Percentiles rank a stretch among this genome's conserved stretches.
Conservation (phyloP, 2,329 filamentous ascomycete genomes). For the Macrophomina phaseolina region DNA sequence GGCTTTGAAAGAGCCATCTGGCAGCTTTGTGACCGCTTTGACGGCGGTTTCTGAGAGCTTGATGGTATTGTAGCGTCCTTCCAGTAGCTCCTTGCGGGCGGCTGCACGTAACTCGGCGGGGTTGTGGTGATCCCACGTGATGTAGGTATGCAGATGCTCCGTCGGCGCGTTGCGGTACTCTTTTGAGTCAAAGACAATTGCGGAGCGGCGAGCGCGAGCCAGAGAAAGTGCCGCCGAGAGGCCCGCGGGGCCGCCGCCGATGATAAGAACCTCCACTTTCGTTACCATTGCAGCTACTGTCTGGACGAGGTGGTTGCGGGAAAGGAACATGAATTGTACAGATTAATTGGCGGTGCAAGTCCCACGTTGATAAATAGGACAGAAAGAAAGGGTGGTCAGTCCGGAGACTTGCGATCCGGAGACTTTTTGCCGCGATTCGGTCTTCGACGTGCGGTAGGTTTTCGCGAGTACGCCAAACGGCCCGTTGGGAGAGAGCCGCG, state of each 20-base stretch:
- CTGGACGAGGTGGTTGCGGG: too few species aligned
- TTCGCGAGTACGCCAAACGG: too few species aligned
- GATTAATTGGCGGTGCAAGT: too few species aligned
- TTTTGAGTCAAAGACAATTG: constrained; percentile 51
- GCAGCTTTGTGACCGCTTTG: constrained; percentile 32
- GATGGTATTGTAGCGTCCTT: not conserved
- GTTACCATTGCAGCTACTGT: too few species aligned
- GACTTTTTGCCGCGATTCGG: too few species aligned
- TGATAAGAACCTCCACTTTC: constrained; percentile 36
- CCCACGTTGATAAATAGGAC: too few species aligned
- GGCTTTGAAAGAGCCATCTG: constrained; percentile 27
- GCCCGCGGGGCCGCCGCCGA: constrained; percentile 54
- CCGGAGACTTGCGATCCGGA: too few species aligned
- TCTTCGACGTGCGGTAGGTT: too few species aligned
- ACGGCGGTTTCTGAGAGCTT: constrained; percentile 30
- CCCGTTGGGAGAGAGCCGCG: too few species aligned
- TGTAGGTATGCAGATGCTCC: constrained; percentile 50
- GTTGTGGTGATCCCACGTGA: constrained; percentile 5
- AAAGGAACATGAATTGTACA: too few species aligned
- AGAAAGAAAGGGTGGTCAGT: too few species aligned
- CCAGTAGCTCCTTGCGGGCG: not conserved
- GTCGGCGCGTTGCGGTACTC: constrained; percentile 51
- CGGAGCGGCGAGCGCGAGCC: constrained; percentile 47
- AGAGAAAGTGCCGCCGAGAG: constrained; percentile 49
- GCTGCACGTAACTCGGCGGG: not conserved